Evolutionary conservation across 306 rosid genomes (phyloP).

Genomic region (Aeschynomene evenia): DNA sequence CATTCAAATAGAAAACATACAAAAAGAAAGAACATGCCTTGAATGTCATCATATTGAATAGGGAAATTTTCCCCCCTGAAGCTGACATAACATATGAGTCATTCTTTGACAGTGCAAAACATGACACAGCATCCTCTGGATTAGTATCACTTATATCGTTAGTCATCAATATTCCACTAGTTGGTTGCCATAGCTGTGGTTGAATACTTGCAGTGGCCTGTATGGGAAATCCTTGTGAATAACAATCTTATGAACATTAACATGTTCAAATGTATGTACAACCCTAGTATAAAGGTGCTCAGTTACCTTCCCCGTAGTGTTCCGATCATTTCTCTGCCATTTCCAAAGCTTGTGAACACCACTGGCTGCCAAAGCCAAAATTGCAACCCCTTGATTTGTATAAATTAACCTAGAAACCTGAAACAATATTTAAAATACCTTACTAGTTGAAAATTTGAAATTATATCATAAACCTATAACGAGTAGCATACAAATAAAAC

Average conservation of each 20-base stretch:
- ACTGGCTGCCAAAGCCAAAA: constrained; percentile 95
- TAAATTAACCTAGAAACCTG: constrained; percentile 97
- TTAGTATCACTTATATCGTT: constrained; percentile 86
- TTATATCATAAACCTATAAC: background rate
- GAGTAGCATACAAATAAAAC: background rate
- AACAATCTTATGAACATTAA: constrained; percentile 35
- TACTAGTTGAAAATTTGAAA: constrained; percentile 13
- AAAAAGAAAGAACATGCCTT: constrained; percentile 55
- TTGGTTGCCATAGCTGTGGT: constrained; percentile 96
- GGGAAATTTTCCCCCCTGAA: constrained; percentile 97
- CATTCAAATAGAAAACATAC: background rate
- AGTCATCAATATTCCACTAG: constrained; percentile 98
- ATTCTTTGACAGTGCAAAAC: constrained; percentile 98
- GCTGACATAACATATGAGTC: constrained; percentile 99
- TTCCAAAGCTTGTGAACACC: constrained; percentile 99
- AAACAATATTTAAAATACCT: constrained; percentile 26
- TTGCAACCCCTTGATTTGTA: constrained; percentile 88
- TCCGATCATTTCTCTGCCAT: constrained; percentile 94
- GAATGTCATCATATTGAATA: constrained; percentile 99
- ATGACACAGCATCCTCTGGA: constrained; percentile 93
- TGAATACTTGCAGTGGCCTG: constrained; percentile 74
- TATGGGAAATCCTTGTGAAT: constrained; percentile 29
- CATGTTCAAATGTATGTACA: constrained; percentile 26
- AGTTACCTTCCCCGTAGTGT: constrained; percentile 57
- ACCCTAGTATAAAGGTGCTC: constrained; percentile 16